A percentile compares a stretch with the other conserved stretches of the same genome.
These are phyloP conservation scores for Oryza punctata DNA, from an alignment of 176 grass and related monocot species.

Conservation along the genomic window DNA sequence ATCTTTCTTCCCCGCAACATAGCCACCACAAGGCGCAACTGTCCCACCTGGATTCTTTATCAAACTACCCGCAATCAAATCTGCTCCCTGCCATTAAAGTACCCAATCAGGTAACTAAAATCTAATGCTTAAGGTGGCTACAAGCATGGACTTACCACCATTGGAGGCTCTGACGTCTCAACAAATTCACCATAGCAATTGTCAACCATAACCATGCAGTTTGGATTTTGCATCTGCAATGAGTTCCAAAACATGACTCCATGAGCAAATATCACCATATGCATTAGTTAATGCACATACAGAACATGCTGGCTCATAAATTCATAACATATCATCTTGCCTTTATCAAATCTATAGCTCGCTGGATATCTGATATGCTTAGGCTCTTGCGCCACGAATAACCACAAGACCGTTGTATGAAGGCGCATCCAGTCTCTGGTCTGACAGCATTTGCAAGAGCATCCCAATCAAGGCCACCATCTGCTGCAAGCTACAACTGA, in stretches of 20 bases:
- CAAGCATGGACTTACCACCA: constrained; percentile 60
- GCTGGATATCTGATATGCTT: constrained; percentile 57
- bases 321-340: constrained; percentile 15
- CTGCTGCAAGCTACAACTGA: constrained; percentile 72
- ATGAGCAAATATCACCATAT: neutral
- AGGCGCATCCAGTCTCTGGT: constrained; percentile 69
- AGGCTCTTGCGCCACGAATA: constrained; percentile 89
- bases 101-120: constrained; percentile 21
- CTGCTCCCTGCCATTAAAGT: constrained; percentile 66
- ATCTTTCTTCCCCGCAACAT: constrained; percentile 77
- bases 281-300: neutral
- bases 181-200: constrained; percentile 99
- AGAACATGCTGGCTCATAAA: neutral
- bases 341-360: constrained; percentile 74
- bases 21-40: constrained; percentile 83
- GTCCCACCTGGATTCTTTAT: constrained; percentile 97
- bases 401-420: constrained; percentile 92
- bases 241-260: neutral
- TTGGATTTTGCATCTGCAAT: constrained; percentile 66
- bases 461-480: constrained; percentile 77
- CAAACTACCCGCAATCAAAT: constrained; percentile 89
- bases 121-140: neutral
- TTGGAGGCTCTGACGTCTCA: constrained; percentile 75
- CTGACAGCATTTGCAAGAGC: constrained; percentile 55
- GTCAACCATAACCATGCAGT: constrained; percentile 94